Evolutionary conservation across 176 grass and related monocot genomes (phyloP).

Genomic region (Poa pratensis): DNA sequence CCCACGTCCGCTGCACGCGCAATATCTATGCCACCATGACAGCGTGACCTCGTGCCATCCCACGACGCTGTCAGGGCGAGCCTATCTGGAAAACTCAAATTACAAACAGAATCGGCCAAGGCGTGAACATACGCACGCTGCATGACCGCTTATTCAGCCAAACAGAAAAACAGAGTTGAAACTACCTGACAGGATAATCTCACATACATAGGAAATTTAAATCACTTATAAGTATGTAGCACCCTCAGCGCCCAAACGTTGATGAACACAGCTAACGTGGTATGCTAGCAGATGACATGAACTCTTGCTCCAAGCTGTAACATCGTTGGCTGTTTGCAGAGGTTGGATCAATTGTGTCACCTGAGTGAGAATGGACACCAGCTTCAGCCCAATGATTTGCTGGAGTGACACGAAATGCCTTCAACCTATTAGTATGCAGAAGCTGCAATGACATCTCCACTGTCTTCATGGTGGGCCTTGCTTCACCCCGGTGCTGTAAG

Average conservation of each 20-base stretch:
- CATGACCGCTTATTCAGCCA: not conserved
- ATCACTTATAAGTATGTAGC: not conserved
- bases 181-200: not conserved
- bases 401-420: not conserved
- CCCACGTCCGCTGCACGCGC: no score
- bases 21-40: no score
- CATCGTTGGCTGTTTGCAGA: not conserved
- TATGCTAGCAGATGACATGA: slow-evolving; percentile 2
- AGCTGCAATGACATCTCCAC: not conserved
- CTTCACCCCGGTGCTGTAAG: not conserved
- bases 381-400: not conserved
- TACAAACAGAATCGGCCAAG: not conserved
- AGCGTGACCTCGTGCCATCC: no score
- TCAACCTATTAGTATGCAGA: not conserved
- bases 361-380: not conserved
- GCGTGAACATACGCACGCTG: not conserved
- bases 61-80: no score
- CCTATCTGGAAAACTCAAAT: not conserved
- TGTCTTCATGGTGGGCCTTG: not conserved
- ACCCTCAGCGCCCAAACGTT: not conserved
- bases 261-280: not conserved
- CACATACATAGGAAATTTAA: not conserved
- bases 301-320: slow-evolving; percentile 8
- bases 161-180: not conserved
- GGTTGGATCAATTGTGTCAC: not conserved